A percentile compares a stretch with the other conserved stretches of the same genome.
Conservation (phyloP, 495 filamentous ascomycete species). For the Daldinia vernicosa region DNA sequence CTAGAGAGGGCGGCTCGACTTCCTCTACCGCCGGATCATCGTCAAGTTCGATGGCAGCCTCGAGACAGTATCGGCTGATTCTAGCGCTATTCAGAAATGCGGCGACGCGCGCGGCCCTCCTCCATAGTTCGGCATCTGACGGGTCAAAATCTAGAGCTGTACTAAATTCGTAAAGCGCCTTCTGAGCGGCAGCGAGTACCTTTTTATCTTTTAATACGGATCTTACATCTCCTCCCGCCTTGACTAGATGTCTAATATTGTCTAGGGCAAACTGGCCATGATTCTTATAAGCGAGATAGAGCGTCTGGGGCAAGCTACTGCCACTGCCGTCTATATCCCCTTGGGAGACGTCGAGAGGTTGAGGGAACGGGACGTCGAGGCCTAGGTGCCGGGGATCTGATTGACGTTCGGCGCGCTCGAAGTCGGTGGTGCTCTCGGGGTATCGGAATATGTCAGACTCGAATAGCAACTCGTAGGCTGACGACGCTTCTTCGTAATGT, state of each 20-base stretch:
- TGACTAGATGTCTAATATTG: conserved; percentile 61
- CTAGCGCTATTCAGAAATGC: conserved; percentile 78
- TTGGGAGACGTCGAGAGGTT: conserved; percentile 53
- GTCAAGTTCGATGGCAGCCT: conserved; percentile 88
- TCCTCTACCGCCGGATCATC: conserved; percentile 75
- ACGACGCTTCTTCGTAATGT: conserved; percentile 76
- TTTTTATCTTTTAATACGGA: conserved; percentile 51
- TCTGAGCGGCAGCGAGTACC: conserved; percentile 52
- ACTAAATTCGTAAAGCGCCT: conserved; percentile 69
- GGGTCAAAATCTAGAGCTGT: conserved; percentile 88
- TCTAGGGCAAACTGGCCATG: conserved; percentile 90
- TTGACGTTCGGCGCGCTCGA: conserved; percentile 69
- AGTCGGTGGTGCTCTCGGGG: conserved; percentile 83
- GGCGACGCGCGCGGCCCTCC: conserved; percentile 80
- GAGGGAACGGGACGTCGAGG: conserved; percentile 50
- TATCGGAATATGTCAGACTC: conserved; percentile 93
- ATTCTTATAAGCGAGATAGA: conserved; percentile 95
- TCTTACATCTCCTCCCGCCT: conserved; percentile 47
- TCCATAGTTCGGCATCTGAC: conserved; percentile 93
- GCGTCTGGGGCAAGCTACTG: conserved; percentile 84
- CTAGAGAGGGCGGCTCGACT: conserved; percentile 79
- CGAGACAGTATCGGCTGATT: conserved; percentile 85
- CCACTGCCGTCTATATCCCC: conserved; percentile 71
- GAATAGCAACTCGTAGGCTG: conserved; percentile 86
- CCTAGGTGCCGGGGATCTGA: conserved; percentile 56